Evolutionary conservation across 2,329 filamentous ascomycete species (phyloP), one percentile per base, ranked within the genome.

Genomic region (Plenodomus biglobosus): DNA sequence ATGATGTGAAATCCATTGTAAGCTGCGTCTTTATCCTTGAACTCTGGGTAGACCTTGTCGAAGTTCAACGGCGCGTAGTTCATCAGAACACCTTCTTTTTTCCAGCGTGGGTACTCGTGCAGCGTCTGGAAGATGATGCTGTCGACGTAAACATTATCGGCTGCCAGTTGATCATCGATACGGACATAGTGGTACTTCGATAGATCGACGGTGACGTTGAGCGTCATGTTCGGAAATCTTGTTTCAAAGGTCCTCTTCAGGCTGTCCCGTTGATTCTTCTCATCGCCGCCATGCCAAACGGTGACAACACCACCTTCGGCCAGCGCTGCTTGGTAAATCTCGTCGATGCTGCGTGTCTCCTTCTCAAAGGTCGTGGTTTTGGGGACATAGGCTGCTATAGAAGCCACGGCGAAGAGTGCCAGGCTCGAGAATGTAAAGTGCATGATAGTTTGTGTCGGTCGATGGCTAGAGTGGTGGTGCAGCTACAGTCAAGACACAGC

Each of bases 131-230:
- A 59, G 5, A 75, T 70, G 38, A 75, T 64, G 52, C 73, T 74
- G 58, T 83, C 81, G 16, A 69, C 59, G 13, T 66, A 63, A 17
- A 67, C 50, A 32, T 63, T 58, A 8, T 58, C 42, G 20, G 47
- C 52, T 3, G 71, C 74, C 1, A 80, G 62, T 46, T 78, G 75
- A 32, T 73, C 61, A 53, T 83, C 78, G 6, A 82, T 55, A 20
- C 66, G 67, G 16, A 56, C 68, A 46, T 80, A 76, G 53, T 79
- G 79, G 52, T 82, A 83, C 56, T 82, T 83, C 49, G 79, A 81
- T 0, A 82, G 59, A 48, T 82, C 79, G 37, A 82, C 77, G 0
- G 80, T 81, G 30, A 80, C 41, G 54, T 82, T 80, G 15, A 82
- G 72, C 3, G 72, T 77, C 48, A 81, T 75, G 8, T 74, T 73